Conservation (phyloP, 2,329 filamentous ascomycete species). For the Pyrenophora graminea region DNA sequence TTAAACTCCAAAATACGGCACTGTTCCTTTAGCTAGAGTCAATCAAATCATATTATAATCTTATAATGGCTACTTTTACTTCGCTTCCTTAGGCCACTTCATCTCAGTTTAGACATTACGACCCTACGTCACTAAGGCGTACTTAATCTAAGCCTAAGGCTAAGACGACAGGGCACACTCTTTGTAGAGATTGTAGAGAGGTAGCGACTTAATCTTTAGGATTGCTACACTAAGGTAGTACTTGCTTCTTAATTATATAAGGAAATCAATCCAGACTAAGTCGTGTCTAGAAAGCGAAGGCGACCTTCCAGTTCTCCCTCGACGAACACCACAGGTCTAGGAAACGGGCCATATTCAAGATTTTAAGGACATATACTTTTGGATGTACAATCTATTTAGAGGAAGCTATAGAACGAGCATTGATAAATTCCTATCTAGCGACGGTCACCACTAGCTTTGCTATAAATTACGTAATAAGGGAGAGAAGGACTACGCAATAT, state of each 20-base stretch:
- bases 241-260: not conserved
- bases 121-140: not conserved
- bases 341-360: not conserved
- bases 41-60: slow-evolving; percentile 2
- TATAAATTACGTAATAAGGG: not conserved
- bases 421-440: not conserved
- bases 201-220: not conserved
- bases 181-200: not conserved
- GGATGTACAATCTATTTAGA: not conserved
- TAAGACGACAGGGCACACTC: not conserved
- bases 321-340: not conserved
- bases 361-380: not conserved
- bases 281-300: not conserved
- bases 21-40: not conserved
- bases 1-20: not conserved
- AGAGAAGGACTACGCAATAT: not conserved
- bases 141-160: slow-evolving; percentile 1
- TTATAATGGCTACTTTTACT: slow-evolving; percentile 6
- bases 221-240: not conserved
- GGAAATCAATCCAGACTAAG: not conserved
- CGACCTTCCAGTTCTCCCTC: not conserved
- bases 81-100: not conserved
- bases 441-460: not conserved
- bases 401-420: not conserved
- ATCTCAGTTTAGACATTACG: not conserved